Base-by-base conservation (phyloP, 176 grass and related monocot genomes). In the Leersia perrieri region DNA sequence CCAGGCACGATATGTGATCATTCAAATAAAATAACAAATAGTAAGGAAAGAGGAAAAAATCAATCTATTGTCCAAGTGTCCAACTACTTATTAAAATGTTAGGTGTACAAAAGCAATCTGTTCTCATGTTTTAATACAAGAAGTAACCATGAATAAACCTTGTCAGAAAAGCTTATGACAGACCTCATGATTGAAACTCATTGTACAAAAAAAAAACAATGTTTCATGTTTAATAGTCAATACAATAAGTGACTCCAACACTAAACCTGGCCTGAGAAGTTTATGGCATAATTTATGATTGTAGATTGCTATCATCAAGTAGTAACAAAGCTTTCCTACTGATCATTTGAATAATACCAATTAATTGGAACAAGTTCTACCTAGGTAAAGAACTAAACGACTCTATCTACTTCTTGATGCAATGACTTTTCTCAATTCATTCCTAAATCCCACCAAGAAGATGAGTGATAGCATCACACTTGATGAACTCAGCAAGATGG, bases 401-500 rank as follows among this genome's bases (percentile, higher is more conserved):
- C 42, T 68, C n/a, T 60, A 45, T 73, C 67, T 80, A 20, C 9
- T 1, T 73, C 73, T 88, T 51, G 15, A 27, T 29, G 74, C 25
- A 80, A 13, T 11, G 32, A 80, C 80, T 74, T 70, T 80, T n/a
- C 78, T 80, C 38, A 74, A 13, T 74, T 67, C 61, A 74, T 15
- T 73, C 34, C 22, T 11, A 73, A 86, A 83, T 23, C 60, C 74
- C 49, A 70, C 34, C 26, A 83, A 15, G n/a, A 68, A 62, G 25
- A 68, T n/a, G n/a, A 84, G 74, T 25, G 31, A 20, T 63, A 10
- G 28, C 10, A 51, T 70, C 39, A 70, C 27, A 71, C 57, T 64
- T 27, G 7, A 75, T 81, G 62, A 45, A 57, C 53, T 77, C 20
- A 53, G 23, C 25, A 55, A 13, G 28, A 68, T 3, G 0, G 18